Evolutionary conservation across 176 grass and related monocot genomes (phyloP), one percentile per base, ranked within the genome.

Genomic region (Elymus sibiricus): DNA sequence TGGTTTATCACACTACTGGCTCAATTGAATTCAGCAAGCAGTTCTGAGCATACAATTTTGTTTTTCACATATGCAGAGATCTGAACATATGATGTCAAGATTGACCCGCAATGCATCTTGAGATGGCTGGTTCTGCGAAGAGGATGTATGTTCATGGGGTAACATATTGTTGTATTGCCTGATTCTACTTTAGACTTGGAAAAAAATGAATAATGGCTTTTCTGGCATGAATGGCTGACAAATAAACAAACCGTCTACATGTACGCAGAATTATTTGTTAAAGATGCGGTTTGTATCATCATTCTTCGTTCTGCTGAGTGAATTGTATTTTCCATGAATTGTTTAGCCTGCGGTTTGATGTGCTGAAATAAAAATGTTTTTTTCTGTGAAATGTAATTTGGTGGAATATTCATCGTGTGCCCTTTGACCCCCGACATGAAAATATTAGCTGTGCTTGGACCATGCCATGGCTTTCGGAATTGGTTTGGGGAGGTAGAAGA

Each of bases 71-170:
- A 12, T 88, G 75, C 93, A 93, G 93, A 93, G 79, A 69, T 91
- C 93, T 75, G 91, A 95, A 13, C 86, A 95, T 85, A 93, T 95
- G 93, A 65, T 76, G 34, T 91, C 93, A 11, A 93, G 77, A 74
- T 71, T 77, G 58, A 81, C 25, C 58, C 70, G 12, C 55, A 82
- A 77, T 66, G 72, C 72, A 84, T 78, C 85, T 44, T 94, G 77
- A 94, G 80, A 71, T 62, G 22, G 27, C 14, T 81, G 77, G 26
- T 76, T 47, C 37, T 11, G 37, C 61, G 35, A 67, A 81, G 6
- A 81, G 26, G 58, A 1, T 37, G 17, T 43, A 22, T 19, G 26
- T 61, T 22, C 21, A 65, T 42, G 40, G 25, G 11, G 60, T 31
- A 22, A 47, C 44, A 82, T 55, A 84, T 31, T 44, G 19, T 16